Evolutionary conservation across 2,329 filamentous ascomycete genomes (phyloP).

Genomic region (Curvularia eragrostidis): DNA sequence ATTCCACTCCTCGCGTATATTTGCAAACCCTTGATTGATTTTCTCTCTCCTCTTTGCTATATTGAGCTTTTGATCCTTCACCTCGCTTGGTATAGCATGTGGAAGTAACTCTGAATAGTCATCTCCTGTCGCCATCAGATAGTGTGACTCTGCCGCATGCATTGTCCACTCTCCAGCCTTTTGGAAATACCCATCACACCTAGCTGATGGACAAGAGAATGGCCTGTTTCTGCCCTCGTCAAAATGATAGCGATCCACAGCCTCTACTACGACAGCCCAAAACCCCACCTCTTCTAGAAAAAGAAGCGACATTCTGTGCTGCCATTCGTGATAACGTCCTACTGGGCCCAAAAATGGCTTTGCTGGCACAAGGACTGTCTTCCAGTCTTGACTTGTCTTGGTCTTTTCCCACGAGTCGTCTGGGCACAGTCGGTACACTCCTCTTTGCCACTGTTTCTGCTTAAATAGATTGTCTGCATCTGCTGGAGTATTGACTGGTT

Average conservation of each 20-base stretch:
- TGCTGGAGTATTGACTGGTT: not conserved
- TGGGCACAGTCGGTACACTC: not conserved
- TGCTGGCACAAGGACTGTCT: not conserved
- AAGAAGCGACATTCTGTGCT: not conserved
- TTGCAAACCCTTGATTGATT: not conserved
- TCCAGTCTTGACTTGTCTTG: not conserved
- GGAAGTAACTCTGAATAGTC: not conserved
- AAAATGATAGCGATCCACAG: not conserved
- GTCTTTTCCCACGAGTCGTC: not conserved
- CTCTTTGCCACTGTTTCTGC: not conserved
- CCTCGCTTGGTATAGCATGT: not conserved
- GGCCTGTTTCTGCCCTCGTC: not conserved
- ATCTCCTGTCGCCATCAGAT: not conserved
- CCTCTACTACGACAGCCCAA: not conserved
- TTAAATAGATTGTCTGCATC: not conserved
- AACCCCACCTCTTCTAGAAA: not conserved
- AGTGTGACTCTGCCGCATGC: not conserved
- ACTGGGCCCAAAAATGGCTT: not conserved
- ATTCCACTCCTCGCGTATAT: not conserved
- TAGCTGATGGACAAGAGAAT: not conserved
- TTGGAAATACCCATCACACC: not conserved
- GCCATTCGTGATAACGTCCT: not conserved
- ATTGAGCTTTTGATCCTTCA: not conserved
- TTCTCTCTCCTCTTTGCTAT: not conserved
- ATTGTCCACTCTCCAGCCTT: not conserved